A percentile compares a stretch with the other conserved stretches of the same genome.
phyloP scores from a whole-genome alignment of 1,284 basidiomycete genomes.

The Gyrodon tennesseensis region DNA sequence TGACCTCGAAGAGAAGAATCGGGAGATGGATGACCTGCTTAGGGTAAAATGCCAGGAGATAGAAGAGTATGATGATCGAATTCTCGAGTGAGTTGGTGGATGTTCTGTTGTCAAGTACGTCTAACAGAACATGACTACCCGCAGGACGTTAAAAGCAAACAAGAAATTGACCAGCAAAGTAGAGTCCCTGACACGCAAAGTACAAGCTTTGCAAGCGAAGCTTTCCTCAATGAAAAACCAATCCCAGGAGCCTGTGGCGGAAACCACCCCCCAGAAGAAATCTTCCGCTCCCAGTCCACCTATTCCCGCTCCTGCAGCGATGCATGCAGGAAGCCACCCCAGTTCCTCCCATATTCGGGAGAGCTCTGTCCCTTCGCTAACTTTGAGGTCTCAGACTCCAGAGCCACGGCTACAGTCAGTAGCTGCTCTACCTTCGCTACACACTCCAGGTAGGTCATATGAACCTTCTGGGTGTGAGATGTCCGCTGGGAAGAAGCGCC shows the following conservation, averaged over 20 bases:
- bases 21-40: slow-evolving; percentile 70
- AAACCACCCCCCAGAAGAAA: slow-evolving; percentile 22
- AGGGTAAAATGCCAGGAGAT: slow-evolving; percentile 71
- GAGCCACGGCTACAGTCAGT: slow-evolving; percentile 35
- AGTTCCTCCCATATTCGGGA: slow-evolving; percentile 39
- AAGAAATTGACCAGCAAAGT: slow-evolving; percentile 70
- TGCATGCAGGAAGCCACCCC: slow-evolving; percentile 5
- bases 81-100: slow-evolving; percentile 63
- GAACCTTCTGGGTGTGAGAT: slow-evolving; percentile 47
- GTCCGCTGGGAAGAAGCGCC: slow-evolving; percentile 62
- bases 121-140: slow-evolving; percentile 4
- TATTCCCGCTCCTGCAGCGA: slow-evolving; percentile 1
- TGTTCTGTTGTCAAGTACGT: slow-evolving; percentile 7
- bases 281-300: slow-evolving; percentile 16
- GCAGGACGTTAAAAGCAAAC: slow-evolving; percentile 72
- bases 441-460: slow-evolving; percentile 42
- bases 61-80: slow-evolving; percentile 76
- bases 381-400: slow-evolving; percentile 56
- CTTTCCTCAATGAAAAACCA: slow-evolving; percentile 55
- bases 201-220: slow-evolving; percentile 68
- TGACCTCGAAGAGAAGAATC: slow-evolving; percentile 66
- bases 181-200: slow-evolving; percentile 67
- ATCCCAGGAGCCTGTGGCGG: slow-evolving; percentile 24
- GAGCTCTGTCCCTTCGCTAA: slow-evolving; percentile 50
- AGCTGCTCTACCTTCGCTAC: slow-evolving; percentile 12